Base-by-base conservation (phyloP, 2,329 filamentous ascomycete species). In the Aphanocladium album region DNA sequence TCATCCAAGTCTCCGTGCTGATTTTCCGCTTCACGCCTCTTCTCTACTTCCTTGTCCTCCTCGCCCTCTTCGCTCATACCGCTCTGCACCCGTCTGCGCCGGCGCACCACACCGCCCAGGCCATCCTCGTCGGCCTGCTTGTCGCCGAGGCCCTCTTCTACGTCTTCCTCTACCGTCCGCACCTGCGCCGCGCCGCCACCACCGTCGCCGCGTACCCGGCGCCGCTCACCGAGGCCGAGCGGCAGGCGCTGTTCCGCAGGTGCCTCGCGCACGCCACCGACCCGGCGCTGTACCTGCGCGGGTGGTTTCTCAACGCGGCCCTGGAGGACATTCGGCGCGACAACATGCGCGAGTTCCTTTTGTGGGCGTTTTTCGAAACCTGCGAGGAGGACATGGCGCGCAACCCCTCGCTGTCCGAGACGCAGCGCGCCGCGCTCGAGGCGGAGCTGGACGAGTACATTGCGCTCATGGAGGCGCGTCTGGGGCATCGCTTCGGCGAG, bases 281-380 rank as follows among this genome's bases (percentile, higher is more conserved):
- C 63, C 74, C 77, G 0, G 80, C 83, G 58, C 71, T 71, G 23
- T 90, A 88, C 67, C 64, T 91, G 46, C 77, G 74, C 53, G 77
- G 79, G 62, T 91, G 88, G 88, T 89, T 90, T 64, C 76, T 85
- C n/a, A 83, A 82, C 35, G 83, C 86, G 1, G 75, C 80, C 11
- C 61, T 76, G 1, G 70, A 76, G 19, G 84, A 87, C 37, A 84
- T 91, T 59, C 77, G 80, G 49, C 76, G 81, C n/a, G 86, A 89
- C n/a, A 89, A 90, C 66, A 72, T 90, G 57, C 80, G 79, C 64
- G 84, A 89, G 63, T 90, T 89, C 65, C 71, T 89, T 23, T 76
- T 82, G 9, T 91, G 88, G 88, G 86, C 83, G 1, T 85, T 90
- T 67, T 83, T 88, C 62, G 85, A 87, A 52, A 67, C 62, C 6